Conservation (phyloP, 441 rosid genomes). For the Bocquillonia castaneifolia region DNA sequence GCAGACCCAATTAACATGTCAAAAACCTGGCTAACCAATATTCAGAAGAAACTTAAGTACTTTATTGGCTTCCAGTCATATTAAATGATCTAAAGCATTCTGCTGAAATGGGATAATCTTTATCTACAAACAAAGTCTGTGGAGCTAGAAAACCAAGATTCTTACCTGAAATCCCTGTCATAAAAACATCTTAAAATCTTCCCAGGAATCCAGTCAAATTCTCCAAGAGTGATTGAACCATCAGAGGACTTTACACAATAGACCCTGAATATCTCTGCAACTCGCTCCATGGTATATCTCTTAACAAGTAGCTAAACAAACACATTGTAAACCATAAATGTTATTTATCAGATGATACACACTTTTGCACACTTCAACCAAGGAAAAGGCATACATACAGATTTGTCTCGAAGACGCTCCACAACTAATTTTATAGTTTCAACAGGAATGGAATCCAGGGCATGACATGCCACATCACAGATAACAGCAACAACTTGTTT, state of each 20-base stretch:
- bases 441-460: conserved; percentile 60
- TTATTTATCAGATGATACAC: conserved; percentile 15
- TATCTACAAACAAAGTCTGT: background rate
- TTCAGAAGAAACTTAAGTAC: conserved; percentile 8
- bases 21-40: conserved; percentile 10
- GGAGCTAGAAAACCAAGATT: background rate
- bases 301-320: conserved; percentile 69
- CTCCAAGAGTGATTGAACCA: conserved; percentile 40
- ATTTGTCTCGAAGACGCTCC: conserved; percentile 96
- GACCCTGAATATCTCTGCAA: conserved; percentile 73
- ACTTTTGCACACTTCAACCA: conserved; percentile 14
- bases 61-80: conserved; percentile 1
- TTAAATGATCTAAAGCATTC: conserved; percentile 13
- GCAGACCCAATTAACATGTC: conserved; percentile 40
- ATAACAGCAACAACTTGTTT: conserved; percentile 93
- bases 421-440: conserved; percentile 78
- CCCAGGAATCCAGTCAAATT: conserved; percentile 97
- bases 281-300: conserved; percentile 84
- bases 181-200: conserved; percentile 89
- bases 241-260: conserved; percentile 54
- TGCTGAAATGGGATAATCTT: background rate
- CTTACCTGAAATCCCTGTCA: conserved; percentile 94
- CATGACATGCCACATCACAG: conserved; percentile 75
- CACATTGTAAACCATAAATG: conserved; percentile 5
- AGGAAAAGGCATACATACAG: conserved; percentile 50